Percentiles rank a stretch among this genome's conserved stretches.
These are phyloP conservation scores for Trichomonas vaginalis DNA, from an alignment of 208 protist genomes.

Conservation along the genomic window DNA sequence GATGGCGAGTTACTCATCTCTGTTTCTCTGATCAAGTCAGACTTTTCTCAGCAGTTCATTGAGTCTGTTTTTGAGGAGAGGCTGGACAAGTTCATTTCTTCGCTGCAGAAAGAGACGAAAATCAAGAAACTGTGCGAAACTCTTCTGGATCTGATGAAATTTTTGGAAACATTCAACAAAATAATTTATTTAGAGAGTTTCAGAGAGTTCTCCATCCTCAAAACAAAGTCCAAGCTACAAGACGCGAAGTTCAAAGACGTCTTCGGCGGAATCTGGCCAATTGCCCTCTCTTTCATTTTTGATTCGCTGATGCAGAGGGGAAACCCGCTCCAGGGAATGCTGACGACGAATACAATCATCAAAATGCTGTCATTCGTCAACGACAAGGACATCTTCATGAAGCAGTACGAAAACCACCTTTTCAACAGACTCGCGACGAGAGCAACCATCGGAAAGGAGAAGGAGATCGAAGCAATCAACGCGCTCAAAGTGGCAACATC, in stretches of 20 bases:
- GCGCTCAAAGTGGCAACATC: background rate
- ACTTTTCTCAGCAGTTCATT: background rate
- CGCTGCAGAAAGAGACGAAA: background rate
- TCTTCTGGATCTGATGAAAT: background rate
- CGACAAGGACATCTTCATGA: background rate
- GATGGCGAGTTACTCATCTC: background rate
- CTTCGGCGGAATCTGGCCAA: background rate
- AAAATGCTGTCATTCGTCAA: background rate
- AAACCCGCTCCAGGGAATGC: background rate
- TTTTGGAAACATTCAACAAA: background rate
- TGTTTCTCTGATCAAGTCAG: background rate
- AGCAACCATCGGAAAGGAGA: background rate
- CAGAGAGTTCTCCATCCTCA: background rate
- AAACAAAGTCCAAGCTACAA: background rate
- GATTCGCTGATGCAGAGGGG: background rate
- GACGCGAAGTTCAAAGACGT: background rate
- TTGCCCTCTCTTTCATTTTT: background rate
- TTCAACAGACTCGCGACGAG: background rate
- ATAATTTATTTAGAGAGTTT: background rate
- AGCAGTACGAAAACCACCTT: background rate
- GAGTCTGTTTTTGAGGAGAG: background rate
- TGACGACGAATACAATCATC: background rate
- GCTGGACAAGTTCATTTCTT: background rate
- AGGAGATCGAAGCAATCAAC: background rate
- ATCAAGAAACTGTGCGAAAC: background rate